Evolutionary conservation across 208 protist genomes (phyloP), one percentile per base, ranked within the genome.

Genomic region (Acanthamoeba lenticulata): DNA sequence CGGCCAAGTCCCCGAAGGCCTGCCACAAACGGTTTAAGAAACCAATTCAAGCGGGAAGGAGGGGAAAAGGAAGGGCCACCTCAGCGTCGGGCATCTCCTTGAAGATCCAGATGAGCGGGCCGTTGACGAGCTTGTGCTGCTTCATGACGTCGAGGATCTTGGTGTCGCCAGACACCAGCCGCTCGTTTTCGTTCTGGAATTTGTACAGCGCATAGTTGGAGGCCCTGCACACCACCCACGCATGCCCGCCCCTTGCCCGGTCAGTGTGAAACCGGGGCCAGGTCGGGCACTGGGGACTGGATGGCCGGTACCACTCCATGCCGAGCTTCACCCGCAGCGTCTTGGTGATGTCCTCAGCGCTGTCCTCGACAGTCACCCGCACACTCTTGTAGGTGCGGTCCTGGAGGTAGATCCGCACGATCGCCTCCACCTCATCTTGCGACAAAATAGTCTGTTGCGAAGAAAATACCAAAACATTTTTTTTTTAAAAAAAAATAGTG

Each of bases 131-230:
- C 19, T 36, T 32, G 45, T 92, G 55, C 62, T 92, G 86, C 55
- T 92, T 92, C 86, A 92, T 92, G 0, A 92, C 86, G 17, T 92
- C 86, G 45, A 92, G 62, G n/a, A 92, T n/a, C 15, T 74, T 67
- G 27, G 86, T 92, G 86, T n/a, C 36, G n/a, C n/a, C n/a, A n/a
- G n/a, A n/a, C n/a, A 92, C 86, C 34, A 74, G 57, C 1, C 86
- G 55, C 55, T 92, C 86, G 55, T 92, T 92, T 36, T 92, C 86
- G 29, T 92, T 24, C n/a, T 92, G 86, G n/a, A 92, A 92, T 47
- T 92, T 92, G 57, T 77, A 92, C 36, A 92, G n/a, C 24, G 86
- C 55, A n/a, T 92, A 92, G 15, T 92, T 21, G 5, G 86, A 92
- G 6, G 86, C 62, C 55, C 86, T 92, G 86, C 21, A 27, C 6